A percentile compares a stretch with the other conserved stretches of the same genome.
Conservation (phyloP, 2,329 filamentous ascomycete species). For the Fusarium nelsonii region DNA sequence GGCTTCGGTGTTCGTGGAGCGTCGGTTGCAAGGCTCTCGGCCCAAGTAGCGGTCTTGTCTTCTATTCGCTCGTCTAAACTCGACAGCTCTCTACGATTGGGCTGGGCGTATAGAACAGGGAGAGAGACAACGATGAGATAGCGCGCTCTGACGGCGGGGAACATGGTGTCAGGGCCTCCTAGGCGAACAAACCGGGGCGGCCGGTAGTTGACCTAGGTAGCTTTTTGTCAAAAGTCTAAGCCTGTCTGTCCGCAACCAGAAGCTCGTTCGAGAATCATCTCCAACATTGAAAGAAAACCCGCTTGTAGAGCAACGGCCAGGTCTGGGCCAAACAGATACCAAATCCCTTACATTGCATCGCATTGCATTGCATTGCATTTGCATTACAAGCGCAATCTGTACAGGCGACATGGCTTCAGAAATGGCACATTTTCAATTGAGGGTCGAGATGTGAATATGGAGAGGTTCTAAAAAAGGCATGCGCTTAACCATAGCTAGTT, state of each 20-base stretch:
- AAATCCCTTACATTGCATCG: slow-evolving; percentile 4
- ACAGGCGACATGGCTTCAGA: slow-evolving; percentile 32
- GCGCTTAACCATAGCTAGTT: slow-evolving; percentile 19
- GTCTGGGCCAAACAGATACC: slow-evolving; percentile 2
- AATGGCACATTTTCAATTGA: slow-evolving; percentile 32
- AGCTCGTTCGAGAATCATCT: slow-evolving; percentile 14
- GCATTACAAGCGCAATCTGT: slow-evolving; percentile 37
- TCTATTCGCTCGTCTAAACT: slow-evolving; percentile 21
- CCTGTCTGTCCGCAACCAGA: slow-evolving; percentile 6
- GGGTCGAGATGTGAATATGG: slow-evolving; percentile 37
- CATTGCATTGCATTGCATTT: slow-evolving; percentile 33
- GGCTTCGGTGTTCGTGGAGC: slow-evolving; percentile 20
- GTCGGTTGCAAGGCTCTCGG: slow-evolving; percentile 23
- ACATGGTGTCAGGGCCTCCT: not conserved
- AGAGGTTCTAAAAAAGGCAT: slow-evolving; percentile 42
- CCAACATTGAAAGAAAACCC: slow-evolving; percentile 14
- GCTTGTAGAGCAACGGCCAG: slow-evolving; percentile 9
- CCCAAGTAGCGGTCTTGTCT: slow-evolving; percentile 20
- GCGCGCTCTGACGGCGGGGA: slow-evolving; percentile 30
- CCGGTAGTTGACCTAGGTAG: slow-evolving; percentile 35
- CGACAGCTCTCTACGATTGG: slow-evolving; percentile 13
- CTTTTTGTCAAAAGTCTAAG: slow-evolving; percentile 6
- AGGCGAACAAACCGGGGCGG: slow-evolving; percentile 37
- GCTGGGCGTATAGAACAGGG: slow-evolving; percentile 18
- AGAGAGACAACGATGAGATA: slow-evolving; percentile 26